Evolutionary conservation across 164 flowering plant species (phyloP), one percentile per base, ranked within the genome.

Genomic region (Annona cherimola): DNA sequence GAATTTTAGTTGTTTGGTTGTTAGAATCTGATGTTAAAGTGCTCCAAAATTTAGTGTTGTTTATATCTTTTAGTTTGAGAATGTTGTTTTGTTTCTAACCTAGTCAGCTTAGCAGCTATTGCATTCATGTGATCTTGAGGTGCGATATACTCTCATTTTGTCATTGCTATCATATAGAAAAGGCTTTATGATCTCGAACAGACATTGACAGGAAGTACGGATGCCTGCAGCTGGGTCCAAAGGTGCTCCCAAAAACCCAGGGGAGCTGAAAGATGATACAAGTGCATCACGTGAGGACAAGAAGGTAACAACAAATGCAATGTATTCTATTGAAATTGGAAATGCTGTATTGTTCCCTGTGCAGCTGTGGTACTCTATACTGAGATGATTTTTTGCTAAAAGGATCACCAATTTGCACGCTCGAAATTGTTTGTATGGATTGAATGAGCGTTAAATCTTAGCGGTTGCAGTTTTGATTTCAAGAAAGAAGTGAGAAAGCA

Each of bases 181-280:
- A 20, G 26, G 18, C 65, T 71, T 69, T 69, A 57, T 79, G 62
- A 75, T 43, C 50, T 42, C 72, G 67, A 59, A 65, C 65, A 69
- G 67, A 61, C 70, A 57, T 57, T 83, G 72, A 44, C 86, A 94
- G 99, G 99, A 95, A 89, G 99, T 95, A 67, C 83, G 99, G 80
- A 87, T 95, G 91, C 99, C 99, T 42, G 96, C 98, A 63, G 92
- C 96, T 78, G 98, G 99, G 67, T 73, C 90, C 68, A 95, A 95
- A 74, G 97, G 93, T 67, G 83, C 82, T 4, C 83, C 90, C 7
- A 95, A 90, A 76, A 87, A 82, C 71, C 94, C 84, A 12, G 90
- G 87, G 71, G 97, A 95, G 79, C 66, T 93, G 73, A 95, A 91
- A 84, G 99, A 93, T 81, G 99, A 95, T 68, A 91, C 98, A 44